A percentile compares a stretch with the other conserved stretches of the same genome.
These are phyloP conservation scores for Erodium texanum DNA, from an alignment of 441 rosid species.

Conservation along the genomic window DNA sequence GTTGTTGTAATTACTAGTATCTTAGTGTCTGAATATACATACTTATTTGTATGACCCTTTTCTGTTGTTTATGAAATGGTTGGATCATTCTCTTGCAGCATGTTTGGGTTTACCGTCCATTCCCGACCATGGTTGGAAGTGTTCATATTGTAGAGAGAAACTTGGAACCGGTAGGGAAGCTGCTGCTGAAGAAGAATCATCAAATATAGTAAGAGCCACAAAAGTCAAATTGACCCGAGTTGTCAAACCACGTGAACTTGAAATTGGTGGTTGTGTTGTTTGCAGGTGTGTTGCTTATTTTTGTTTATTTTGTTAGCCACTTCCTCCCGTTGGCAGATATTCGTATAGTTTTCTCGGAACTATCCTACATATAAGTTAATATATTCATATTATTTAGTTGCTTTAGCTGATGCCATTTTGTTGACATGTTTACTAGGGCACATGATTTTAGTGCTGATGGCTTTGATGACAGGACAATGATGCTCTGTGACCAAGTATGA, in stretches of 20 bases:
- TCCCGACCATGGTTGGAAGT: constrained; percentile 72
- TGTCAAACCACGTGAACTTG: constrained; percentile 64
- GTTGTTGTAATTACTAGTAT: too few species aligned
- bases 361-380: neutral
- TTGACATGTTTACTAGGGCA: constrained; percentile 39
- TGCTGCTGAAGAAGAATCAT: constrained; percentile 33
- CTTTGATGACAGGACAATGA: constrained; percentile 77
- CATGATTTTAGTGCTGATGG: constrained; percentile 62
- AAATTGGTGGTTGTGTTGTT: constrained; percentile 83
- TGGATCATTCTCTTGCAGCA: constrained; percentile 43
- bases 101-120: constrained; percentile 54
- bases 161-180: constrained; percentile 34
- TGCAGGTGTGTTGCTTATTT: constrained; percentile 72
- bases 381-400: too few species aligned
- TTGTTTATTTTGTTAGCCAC: neutral
- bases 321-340: neutral
- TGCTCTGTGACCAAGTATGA: constrained; percentile 94
- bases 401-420: constrained; percentile 2
- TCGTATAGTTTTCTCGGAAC: neutral
- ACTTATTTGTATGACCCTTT: constrained; percentile 1
- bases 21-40: neutral
- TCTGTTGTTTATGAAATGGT: constrained; percentile 13
- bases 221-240: constrained; percentile 57
- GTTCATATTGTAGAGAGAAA: constrained; percentile 61
- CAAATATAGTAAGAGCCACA: constrained; percentile 35